Evolutionary conservation across 352 stramenopile species (phyloP), one percentile per base, ranked within the genome.

Genomic region (Globisporangium paddicum): DNA sequence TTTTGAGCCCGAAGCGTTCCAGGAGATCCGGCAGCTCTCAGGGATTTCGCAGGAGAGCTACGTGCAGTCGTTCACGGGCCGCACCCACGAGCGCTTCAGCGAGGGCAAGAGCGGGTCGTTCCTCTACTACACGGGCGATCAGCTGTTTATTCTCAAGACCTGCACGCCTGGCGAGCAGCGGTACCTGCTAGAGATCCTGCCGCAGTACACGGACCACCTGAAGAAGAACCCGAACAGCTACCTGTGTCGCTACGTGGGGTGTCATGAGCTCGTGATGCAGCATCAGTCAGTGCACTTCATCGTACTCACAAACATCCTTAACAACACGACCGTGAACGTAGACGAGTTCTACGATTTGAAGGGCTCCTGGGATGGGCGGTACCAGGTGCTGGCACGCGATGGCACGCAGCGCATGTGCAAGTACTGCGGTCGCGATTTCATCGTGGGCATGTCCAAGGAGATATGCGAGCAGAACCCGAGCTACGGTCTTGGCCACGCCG

Each of bases 311-410:
- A 96, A 94, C 56, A 90, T 96, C 48, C 65, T 96, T 30, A 90
- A 92, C 73, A 96, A 92, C 62, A 72, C 86, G 32, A 85, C 61
- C 2, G 73, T 94, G 45, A 87, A 91, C 61, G 82, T 96, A 26
- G 82, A 96, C 63, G 86, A 93, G 58, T 82, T 93, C 40, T 96
- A 93, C 70, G 87, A 96, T 32, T 67, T 96, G 53, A 96, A 96
- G 58, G 90, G 90, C 13, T 91, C 82, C n/a, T 97, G 86, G 83
- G 86, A 97, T 48, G 86, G 86, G n/a, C 74, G 87, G 38, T 88
- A 89, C 54, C 71, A 72, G 5, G 68, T 75, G 35, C 67, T 79
- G n/a, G 77, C 81, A 35, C 73, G 67, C 30, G 83, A 81, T 21
- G 82, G 83, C 32, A 87, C 79, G 19, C 82, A 89, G 59, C 80